Evolutionary conservation across 2,329 filamentous ascomycete species (phyloP).

Genomic region (Ambrosiella cleistominuta): DNA sequence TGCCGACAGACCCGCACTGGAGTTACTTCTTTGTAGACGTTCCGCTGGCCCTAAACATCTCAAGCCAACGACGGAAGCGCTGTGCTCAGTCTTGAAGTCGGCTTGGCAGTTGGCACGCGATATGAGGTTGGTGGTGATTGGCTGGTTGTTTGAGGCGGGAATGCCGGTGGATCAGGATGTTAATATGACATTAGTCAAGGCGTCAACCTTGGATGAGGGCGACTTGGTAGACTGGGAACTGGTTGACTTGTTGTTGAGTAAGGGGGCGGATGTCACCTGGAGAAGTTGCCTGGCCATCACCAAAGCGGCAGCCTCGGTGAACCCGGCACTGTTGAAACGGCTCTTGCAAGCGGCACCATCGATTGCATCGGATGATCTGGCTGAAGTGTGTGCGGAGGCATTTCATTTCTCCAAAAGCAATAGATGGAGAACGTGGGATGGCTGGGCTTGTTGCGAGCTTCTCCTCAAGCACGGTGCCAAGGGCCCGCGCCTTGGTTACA

Average conservation of each 20-base stretch:
- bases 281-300: constrained; percentile 3
- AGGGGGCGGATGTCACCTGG: constrained; percentile 6
- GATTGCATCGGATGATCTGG: constrained; percentile 1
- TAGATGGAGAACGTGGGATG: constrained; percentile 8
- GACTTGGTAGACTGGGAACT: constrained; percentile 4
- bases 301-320: background rate
- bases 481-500: background rate
- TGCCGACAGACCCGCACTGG: constrained; percentile 31
- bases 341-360: background rate
- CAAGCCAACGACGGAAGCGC: constrained; percentile 28
- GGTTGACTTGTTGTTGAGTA: constrained; percentile 5
- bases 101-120: constrained; percentile 33
- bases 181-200: constrained; percentile 32
- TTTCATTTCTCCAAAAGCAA: background rate
- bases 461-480: constrained; percentile 31
- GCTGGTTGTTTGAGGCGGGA: constrained; percentile 34
- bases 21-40: constrained; percentile 31
- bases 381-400: background rate
- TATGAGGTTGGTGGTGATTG: constrained; percentile 29
- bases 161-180: constrained; percentile 31
- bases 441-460: constrained; percentile 23
- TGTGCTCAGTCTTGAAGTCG: constrained; percentile 34
- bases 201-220: constrained; percentile 26
- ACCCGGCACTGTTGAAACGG: background rate
- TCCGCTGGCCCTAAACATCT: constrained; percentile 26